These are phyloP conservation scores for Fusarium globosum DNA, from an alignment of 2,329 filamentous ascomycete genomes.

Conservation along the genomic window DNA sequence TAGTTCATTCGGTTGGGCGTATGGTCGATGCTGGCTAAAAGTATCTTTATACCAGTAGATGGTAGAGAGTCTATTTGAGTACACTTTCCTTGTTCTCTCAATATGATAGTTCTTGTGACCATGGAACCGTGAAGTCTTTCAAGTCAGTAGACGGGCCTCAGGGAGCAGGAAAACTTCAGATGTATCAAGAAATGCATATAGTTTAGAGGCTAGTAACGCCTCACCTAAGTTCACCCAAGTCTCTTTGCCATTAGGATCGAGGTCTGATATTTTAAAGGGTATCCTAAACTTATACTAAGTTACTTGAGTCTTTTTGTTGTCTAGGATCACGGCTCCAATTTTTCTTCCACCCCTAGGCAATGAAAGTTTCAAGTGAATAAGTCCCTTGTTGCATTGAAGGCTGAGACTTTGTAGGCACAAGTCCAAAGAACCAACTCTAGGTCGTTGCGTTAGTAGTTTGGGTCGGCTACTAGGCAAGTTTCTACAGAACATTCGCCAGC, in stretches of 20 bases:
- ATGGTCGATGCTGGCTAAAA: conserved; percentile 8
- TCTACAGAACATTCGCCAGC: neutral
- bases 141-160: neutral
- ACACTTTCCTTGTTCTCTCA: neutral
- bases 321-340: neutral
- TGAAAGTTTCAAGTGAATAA: neutral
- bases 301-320: neutral
- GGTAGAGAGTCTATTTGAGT: conserved; percentile 2
- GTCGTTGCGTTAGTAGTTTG: neutral
- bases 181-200: neutral
- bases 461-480: neutral
- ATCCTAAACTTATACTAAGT: neutral
- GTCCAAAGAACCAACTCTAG: neutral
- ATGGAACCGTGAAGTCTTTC: neutral
- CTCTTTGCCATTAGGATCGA: neutral
- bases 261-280: neutral
- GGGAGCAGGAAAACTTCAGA: neutral
- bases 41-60: conserved; percentile 15
- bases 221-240: neutral
- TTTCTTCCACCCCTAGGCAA: neutral
- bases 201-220: neutral
- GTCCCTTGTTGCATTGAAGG: neutral
- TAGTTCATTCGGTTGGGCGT: neutral
- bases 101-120: neutral
- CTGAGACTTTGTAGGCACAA: neutral